Conservation (phyloP, 2,329 filamentous ascomycete genomes). For the Cryphonectria carpinicola region DNA sequence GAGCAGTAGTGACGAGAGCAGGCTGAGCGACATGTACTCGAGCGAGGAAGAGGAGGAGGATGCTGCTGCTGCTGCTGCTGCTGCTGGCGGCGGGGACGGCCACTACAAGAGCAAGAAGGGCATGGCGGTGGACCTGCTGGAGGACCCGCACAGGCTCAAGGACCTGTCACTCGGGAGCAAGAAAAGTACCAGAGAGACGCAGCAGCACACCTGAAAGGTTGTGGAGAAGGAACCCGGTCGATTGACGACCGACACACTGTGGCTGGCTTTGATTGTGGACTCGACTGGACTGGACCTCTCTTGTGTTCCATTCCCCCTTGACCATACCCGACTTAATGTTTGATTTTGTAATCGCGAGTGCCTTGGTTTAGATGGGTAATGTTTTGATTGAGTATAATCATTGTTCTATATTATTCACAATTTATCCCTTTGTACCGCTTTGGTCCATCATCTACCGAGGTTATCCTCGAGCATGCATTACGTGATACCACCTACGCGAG, state of each 20-base stretch:
- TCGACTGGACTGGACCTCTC: not conserved
- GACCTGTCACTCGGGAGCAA: slow-evolving; percentile 27
- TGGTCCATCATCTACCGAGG: not conserved
- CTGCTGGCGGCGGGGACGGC: slow-evolving; percentile 24
- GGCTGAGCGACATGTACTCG: slow-evolving; percentile 51
- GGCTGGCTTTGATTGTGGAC: not conserved
- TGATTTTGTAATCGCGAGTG: not conserved
- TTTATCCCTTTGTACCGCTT: not conserved
- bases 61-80: slow-evolving; percentile 22
- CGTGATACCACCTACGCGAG: not conserved
- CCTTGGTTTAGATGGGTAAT: not conserved
- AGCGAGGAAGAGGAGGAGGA: slow-evolving; percentile 45
- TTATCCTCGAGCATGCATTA: not conserved
- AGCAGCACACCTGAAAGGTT: not conserved
- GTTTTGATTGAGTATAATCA: not conserved
- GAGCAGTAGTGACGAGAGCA: slow-evolving; percentile 57
- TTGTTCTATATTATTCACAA: not conserved
- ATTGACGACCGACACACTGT: not conserved
- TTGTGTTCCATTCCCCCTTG: not conserved
- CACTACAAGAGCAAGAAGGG: slow-evolving; percentile 55
- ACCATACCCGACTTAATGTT: slow-evolving; percentile 23
- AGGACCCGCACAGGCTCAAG: slow-evolving; percentile 53
- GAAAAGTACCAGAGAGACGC: not conserved
- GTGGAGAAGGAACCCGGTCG: not conserved
- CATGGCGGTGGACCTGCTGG: slow-evolving; percentile 53